Evolutionary conservation across 495 filamentous ascomycete species (phyloP).

Genomic region (Apiosordaria backusii): DNA sequence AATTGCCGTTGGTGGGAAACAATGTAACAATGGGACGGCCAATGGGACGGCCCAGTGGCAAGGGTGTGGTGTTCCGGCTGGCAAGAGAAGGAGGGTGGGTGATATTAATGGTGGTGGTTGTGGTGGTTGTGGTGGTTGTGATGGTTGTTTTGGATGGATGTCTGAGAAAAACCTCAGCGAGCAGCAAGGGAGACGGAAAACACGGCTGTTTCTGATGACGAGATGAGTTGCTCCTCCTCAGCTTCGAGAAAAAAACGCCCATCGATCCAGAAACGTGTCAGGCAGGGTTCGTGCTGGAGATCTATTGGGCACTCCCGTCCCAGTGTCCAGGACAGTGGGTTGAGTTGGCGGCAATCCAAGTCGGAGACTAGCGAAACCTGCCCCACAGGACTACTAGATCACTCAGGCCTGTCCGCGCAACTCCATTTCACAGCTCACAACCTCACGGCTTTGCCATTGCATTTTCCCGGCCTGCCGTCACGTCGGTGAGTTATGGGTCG

Average conservation of each 20-base stretch:
- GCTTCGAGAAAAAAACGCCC: constrained; percentile 6
- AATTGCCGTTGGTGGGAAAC: constrained; percentile 4
- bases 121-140: background rate
- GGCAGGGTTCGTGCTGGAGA: background rate
- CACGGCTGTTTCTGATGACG: background rate
- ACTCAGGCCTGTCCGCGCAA: constrained; percentile 4
- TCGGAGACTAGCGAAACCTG: constrained; percentile 4
- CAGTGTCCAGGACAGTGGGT: constrained; percentile 9
- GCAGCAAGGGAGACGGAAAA: background rate
- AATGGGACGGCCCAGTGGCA: constrained; percentile 9
- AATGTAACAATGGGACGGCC: constrained; percentile 7
- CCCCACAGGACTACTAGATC: background rate
- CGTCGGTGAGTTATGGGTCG: constrained; percentile 2
- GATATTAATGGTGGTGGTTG: background rate
- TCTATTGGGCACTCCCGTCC: background rate
- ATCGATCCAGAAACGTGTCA: background rate
- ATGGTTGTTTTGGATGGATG: background rate
- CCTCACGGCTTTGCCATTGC: background rate
- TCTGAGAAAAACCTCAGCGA: background rate
- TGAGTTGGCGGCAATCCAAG: background rate
- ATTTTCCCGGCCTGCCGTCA: constrained; percentile 10
- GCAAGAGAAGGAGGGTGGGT: background rate
- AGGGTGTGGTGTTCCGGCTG: constrained; percentile 9
- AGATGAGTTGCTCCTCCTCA: background rate
- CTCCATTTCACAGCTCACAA: constrained; percentile 1